Conservation (phyloP, 2,329 filamentous ascomycete genomes). For the Boeremia exigua region DNA sequence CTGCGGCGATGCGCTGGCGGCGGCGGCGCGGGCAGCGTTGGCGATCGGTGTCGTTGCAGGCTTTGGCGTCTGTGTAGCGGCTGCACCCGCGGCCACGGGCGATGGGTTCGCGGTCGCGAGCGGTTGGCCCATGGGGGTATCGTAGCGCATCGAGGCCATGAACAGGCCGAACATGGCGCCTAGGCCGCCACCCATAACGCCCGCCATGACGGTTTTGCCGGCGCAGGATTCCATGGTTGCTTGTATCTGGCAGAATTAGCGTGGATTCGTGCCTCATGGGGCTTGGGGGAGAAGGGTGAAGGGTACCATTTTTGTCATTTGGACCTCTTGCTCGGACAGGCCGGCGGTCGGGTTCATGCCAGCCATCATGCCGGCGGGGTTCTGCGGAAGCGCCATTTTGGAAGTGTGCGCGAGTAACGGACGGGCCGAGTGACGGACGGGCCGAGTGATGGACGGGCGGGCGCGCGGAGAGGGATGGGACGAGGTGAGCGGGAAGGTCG, state of each 20-base stretch:
- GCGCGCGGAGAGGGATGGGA: not conserved
- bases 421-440: too few species aligned
- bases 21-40: conserved; percentile 45
- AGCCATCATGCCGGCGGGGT: conserved; percentile 30
- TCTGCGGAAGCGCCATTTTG: conserved; percentile 43
- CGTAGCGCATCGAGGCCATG: conserved; percentile 99
- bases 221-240: conserved; percentile 89
- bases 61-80: conserved; percentile 9
- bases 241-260: conserved; percentile 67
- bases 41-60: conserved; percentile 49
- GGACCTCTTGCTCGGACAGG: conserved; percentile 54
- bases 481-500: not conserved
- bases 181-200: conserved; percentile 91
- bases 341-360: conserved; percentile 45
- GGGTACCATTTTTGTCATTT: conserved; percentile 57
- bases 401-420: not conserved
- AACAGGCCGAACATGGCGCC: conserved; percentile 95
- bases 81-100: conserved; percentile 41
- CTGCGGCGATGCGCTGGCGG: conserved; percentile 38
- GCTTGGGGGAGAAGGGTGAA: not conserved
- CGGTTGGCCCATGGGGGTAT: conserved; percentile 74
- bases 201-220: conserved; percentile 86
- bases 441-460: not conserved
- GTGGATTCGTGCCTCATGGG: not conserved
- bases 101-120: conserved; percentile 22